Conservation (phyloP, 768 basidiomycete species). For the Lactarius akahatsu region DNA sequence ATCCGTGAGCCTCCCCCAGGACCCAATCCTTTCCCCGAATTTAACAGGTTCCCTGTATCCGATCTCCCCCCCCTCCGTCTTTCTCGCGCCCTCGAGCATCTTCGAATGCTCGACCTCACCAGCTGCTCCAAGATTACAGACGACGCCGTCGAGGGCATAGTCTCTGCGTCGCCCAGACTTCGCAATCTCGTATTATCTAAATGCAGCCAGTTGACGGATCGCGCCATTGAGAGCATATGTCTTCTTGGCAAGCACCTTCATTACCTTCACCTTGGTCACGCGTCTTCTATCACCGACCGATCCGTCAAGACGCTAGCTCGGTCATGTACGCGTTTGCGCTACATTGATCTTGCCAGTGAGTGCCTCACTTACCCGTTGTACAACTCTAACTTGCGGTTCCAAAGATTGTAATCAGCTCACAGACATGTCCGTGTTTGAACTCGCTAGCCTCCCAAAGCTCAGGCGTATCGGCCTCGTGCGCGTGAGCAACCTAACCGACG, state of each 20-base stretch:
- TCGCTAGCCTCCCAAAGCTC: constrained; percentile 84
- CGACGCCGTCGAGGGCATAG: constrained; percentile 77
- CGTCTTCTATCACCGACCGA: constrained; percentile 82
- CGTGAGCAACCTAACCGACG: constrained; percentile 89
- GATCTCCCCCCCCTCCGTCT: constrained; percentile 68
- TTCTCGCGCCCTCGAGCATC: constrained; percentile 67
- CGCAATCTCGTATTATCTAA: constrained; percentile 87
- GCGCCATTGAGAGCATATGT: constrained; percentile 79
- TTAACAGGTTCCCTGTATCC: constrained; percentile 36
- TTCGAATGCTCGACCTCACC: constrained; percentile 92
- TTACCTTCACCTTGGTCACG: constrained; percentile 94
- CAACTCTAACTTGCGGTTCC: constrained; percentile 23
- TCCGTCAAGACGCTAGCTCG: constrained; percentile 82
- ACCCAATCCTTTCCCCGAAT: constrained; percentile 39
- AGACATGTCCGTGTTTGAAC: constrained; percentile 91
- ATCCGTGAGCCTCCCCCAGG: constrained; percentile 44
- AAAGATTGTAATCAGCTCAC: constrained; percentile 84
- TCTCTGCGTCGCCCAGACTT: constrained; percentile 77
- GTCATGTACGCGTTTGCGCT: constrained; percentile 85
- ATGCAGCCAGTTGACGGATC: constrained; percentile 76
- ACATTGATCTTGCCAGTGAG: constrained; percentile 95
- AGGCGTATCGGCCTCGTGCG: constrained; percentile 94
- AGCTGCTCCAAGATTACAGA: constrained; percentile 80
- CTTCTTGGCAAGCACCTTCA: constrained; percentile 89
- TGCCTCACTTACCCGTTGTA: constrained; percentile 27